Percentiles rank a stretch among this genome's conserved stretches.
Evolutionary conservation across 2,329 filamentous ascomycete genomes (phyloP).

Genomic region (Cytospora schulzeri): DNA sequence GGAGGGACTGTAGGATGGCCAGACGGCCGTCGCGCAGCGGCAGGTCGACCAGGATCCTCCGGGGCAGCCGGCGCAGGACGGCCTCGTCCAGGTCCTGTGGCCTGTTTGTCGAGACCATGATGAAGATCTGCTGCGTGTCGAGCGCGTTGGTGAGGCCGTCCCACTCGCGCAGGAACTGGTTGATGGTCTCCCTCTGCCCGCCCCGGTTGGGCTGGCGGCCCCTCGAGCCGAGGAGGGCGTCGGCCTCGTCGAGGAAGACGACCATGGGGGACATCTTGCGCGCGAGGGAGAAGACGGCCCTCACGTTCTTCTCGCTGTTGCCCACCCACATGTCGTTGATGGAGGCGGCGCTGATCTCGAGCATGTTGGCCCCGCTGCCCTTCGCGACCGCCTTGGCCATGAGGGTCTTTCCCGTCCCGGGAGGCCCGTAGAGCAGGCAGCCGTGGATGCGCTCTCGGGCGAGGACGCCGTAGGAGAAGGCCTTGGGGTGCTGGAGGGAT

Average conservation of each 20-base stretch:
- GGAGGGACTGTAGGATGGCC: constrained; percentile 68
- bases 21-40: constrained; percentile 63
- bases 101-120: constrained; percentile 97
- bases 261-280: constrained; percentile 90
- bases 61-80: constrained; percentile 73
- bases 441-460: constrained; percentile 90
- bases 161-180: constrained; percentile 96
- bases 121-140: constrained; percentile 71
- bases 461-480: constrained; percentile 94
- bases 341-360: constrained; percentile 87
- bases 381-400: constrained; percentile 71
- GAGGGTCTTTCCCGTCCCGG: constrained; percentile 75
- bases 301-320: constrained; percentile 94
- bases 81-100: constrained; percentile 94
- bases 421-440: constrained; percentile 83
- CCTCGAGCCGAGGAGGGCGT: constrained; percentile 84
- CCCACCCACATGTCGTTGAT: constrained; percentile 97
- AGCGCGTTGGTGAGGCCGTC: constrained; percentile 76
- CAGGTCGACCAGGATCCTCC: constrained; percentile 73
- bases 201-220: constrained; percentile 65
- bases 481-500: constrained; percentile 83
- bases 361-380: constrained; percentile 69
- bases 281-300: constrained; percentile 86
- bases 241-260: constrained; percentile 96
- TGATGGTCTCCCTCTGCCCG: constrained; percentile 86